These are phyloP conservation scores for Mrakia hoshinonis DNA, from an alignment of 768 basidiomycete species.

Conservation along the genomic window DNA sequence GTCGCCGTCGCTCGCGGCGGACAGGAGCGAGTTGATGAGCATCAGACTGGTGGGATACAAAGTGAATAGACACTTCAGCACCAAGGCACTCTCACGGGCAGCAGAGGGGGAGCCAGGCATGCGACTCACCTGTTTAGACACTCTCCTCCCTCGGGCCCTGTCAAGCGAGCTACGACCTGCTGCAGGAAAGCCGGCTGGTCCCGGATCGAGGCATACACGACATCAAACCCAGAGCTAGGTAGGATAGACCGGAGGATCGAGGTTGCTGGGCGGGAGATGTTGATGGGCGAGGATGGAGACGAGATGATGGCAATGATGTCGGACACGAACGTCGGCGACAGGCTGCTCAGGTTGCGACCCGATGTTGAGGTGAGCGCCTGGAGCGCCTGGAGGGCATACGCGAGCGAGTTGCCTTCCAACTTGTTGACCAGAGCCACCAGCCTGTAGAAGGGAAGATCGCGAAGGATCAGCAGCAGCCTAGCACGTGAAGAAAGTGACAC, in stretches of 20 bases:
- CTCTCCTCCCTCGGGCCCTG: slow-evolving; percentile 50
- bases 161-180: slow-evolving; percentile 13
- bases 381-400: slow-evolving; percentile 36
- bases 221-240: slow-evolving; percentile 38
- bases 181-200: slow-evolving; percentile 46
- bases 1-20: slow-evolving; percentile 63
- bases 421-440: slow-evolving; percentile 59
- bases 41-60: slow-evolving; percentile 54
- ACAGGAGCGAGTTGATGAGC: slow-evolving; percentile 75
- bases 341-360: background rate
- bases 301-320: slow-evolving; percentile 59
- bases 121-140: slow-evolving; percentile 60
- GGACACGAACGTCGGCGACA: background rate
- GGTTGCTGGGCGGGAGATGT: slow-evolving; percentile 84
- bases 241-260: slow-evolving; percentile 59
- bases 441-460: background rate
- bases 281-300: slow-evolving; percentile 66
- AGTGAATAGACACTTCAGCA: background rate
- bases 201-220: slow-evolving; percentile 73
- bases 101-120: background rate
- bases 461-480: background rate
- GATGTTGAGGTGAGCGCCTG: background rate
- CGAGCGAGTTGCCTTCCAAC: slow-evolving; percentile 72
- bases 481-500: too few relatives aligned
- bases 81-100: slow-evolving; percentile 29